Evolutionary conservation across 306 rosid species (phyloP), one percentile per base, ranked within the genome.

Genomic region (Benincasa hispida): DNA sequence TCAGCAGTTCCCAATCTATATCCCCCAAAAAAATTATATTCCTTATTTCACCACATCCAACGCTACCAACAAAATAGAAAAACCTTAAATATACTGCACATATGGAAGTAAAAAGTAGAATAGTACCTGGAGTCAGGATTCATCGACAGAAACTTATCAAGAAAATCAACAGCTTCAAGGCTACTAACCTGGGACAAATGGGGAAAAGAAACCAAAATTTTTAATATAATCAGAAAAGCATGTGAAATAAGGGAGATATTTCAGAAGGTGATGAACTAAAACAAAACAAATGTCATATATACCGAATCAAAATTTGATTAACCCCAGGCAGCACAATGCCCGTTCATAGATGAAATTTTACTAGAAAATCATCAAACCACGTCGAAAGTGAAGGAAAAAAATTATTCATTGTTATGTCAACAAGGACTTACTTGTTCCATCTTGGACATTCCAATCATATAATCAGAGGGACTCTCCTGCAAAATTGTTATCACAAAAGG

Each of bases 381-480:
- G 0, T 62, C 70, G 45, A 24, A 41, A 39, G 55, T 13, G 39
- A 45, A 69, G 57, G 45, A 24, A 69, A 35, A 47, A 15, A 48
- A 27, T 8, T 70, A 25, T 48, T 27, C 25, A 8, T 7, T 45
- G 24, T 28, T 27, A 69, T 69, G 55, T 42, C 27, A 24, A 41
- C 70, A 79, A 69, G 78, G 74, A 86, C 97, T 91, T 79, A 92
- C 98, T 34, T 91, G 84, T 85, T 89, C 88, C 82, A 85, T 79
- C 78, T 77, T 85, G 8, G 98, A 86, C 89, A 92, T 86, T 88
- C 90, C 99, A 80, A 90, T 90, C 99, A 95, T 85, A 79, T 77
- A 95, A 79, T 76, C 84, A 13, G 98, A 88, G 34, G 96, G 96
- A 17, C 82, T 83, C 81, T 83, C 91, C 99, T 95, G 93, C 75